Evolutionary conservation across 108 stramenopile genomes (phyloP).

Genomic region (Skeletonema menzelii): DNA sequence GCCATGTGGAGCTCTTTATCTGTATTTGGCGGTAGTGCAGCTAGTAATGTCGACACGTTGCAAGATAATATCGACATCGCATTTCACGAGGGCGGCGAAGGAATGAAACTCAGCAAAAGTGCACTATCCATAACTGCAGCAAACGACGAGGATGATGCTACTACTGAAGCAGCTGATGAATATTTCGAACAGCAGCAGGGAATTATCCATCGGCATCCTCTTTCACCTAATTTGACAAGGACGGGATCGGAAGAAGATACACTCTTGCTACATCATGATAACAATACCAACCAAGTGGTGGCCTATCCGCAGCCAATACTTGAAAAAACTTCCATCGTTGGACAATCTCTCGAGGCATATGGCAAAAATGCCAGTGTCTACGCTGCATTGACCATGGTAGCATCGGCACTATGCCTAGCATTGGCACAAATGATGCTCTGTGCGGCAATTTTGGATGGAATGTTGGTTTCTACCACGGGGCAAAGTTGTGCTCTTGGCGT

Average conservation of each 20-base stretch:
- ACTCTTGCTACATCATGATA: not conserved
- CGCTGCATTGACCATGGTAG: conserved; percentile 40
- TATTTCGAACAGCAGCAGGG: no score
- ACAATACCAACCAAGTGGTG: not conserved
- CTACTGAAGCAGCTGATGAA: no score
- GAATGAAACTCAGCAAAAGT: no score
- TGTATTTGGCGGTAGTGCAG: not conserved
- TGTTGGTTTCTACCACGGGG: conserved; percentile 30
- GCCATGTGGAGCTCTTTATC: conserved; percentile 37
- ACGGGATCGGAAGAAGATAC: not conserved
- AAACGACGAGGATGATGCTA: no score
- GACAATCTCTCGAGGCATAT: conserved; percentile 30
- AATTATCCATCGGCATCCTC: no score
- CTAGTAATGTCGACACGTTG: not conserved
- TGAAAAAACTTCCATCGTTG: conserved; percentile 34
- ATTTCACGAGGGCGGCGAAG: no score
- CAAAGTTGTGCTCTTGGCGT: conserved; percentile 36
- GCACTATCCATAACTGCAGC: no score
- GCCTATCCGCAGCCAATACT: conserved; percentile 1
- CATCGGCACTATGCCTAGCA: conserved; percentile 27
- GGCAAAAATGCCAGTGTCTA: conserved; percentile 12
- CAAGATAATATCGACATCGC: not conserved
- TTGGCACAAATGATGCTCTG: conserved; percentile 24
- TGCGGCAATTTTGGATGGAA: conserved; percentile 37
- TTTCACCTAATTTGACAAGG: not conserved